These are phyloP conservation scores for Metarhizium anisopliae DNA, from an alignment of 2,329 filamentous ascomycete species.

Conservation along the genomic window DNA sequence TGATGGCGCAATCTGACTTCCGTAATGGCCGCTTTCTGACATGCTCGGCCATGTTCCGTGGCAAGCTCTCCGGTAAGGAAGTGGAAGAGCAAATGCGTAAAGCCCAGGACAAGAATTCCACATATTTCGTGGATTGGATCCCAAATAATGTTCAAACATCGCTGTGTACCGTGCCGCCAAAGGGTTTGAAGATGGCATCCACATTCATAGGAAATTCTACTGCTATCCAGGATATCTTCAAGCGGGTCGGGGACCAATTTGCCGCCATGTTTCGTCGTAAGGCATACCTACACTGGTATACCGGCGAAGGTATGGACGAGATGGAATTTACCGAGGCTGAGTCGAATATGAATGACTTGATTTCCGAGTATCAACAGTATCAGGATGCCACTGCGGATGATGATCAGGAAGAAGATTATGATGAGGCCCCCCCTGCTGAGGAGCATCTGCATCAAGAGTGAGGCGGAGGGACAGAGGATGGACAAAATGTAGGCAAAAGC, in stretches of 20 bases:
- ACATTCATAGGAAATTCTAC: constrained; percentile 99
- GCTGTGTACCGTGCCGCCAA: constrained; percentile 95
- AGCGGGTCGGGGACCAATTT: constrained; percentile 99
- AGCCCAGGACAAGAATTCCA: constrained; percentile 98
- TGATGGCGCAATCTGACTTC: constrained; percentile 99
- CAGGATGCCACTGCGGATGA: constrained; percentile 96
- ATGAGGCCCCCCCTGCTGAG: constrained; percentile 68
- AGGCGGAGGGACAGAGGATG: neutral
- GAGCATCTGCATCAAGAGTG: constrained; percentile 18
- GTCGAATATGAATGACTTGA: constrained; percentile 99
- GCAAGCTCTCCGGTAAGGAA: constrained; percentile 99
- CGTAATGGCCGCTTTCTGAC: constrained; percentile 98
- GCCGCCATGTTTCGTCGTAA: constrained; percentile 99
- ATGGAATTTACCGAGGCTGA: constrained; percentile 99
- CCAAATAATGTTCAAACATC: constrained; percentile 99
- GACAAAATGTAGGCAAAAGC: neutral
- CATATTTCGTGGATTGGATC: constrained; percentile 99
- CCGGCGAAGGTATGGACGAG: constrained; percentile 99
- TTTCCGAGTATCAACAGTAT: constrained; percentile 99
- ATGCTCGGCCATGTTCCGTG: constrained; percentile 99
- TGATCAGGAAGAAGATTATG: constrained; percentile 64
- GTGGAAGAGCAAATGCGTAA: constrained; percentile 99
- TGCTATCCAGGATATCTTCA: constrained; percentile 99
- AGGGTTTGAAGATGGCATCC: constrained; percentile 95
- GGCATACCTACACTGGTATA: constrained; percentile 99